Conservation (phyloP, 2,329 filamentous ascomycete species). For the Pyrenophora teres region DNA sequence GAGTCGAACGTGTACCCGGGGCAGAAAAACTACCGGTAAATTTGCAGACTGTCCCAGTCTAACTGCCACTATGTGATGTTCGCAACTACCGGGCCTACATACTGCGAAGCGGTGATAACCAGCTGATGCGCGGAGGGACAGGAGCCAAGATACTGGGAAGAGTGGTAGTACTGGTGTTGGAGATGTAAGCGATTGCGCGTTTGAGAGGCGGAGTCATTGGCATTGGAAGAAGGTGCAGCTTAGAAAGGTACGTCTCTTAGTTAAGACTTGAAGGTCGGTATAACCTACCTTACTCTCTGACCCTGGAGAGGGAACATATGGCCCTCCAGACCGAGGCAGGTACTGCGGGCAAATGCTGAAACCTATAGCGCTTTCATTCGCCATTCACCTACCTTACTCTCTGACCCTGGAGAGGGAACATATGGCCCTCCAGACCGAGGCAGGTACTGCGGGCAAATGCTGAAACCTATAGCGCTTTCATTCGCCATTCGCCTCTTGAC, state of each 20-base stretch:
- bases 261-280: neutral
- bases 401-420: neutral
- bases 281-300: constrained; percentile 7
- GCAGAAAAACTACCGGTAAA: too few relatives aligned
- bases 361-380: constrained; percentile 2
- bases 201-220: too few relatives aligned
- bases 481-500: constrained; percentile 24
- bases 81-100: too few relatives aligned
- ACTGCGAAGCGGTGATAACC: too few relatives aligned
- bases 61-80: too few relatives aligned
- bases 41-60: too few relatives aligned
- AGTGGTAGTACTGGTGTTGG: too few relatives aligned
- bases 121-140: too few relatives aligned
- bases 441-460: constrained; percentile 11
- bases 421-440: constrained; percentile 8
- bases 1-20: too few relatives aligned
- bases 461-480: constrained; percentile 1
- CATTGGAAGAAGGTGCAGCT: neutral
- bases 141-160: too few relatives aligned
- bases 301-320: neutral
- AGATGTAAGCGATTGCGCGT: too few relatives aligned
- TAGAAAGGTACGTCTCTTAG: neutral
- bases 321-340: constrained; percentile 12
- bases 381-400: constrained; percentile 14
- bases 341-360: constrained; percentile 9